A percentile compares a stretch with the other conserved stretches of the same genome.
phyloP scores from a whole-genome alignment of 257 asterid species.

The Mentha longifolia region DNA sequence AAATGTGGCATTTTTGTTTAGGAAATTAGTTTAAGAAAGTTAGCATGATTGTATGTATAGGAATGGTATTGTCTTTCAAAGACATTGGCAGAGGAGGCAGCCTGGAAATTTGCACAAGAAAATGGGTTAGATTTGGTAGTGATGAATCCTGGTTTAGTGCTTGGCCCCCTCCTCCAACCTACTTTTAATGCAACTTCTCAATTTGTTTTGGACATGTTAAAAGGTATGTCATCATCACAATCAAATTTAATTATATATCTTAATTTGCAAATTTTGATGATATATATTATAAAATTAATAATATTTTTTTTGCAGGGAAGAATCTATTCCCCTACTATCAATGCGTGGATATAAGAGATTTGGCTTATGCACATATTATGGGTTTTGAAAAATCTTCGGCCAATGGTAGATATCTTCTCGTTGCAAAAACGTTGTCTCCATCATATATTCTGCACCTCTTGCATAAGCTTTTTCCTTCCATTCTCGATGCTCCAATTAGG shows the following conservation, averaged over 20 bases:
- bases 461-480: slow-evolving; percentile 37
- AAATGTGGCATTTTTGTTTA: neutral
- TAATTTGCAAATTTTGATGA: too few relatives aligned
- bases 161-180: slow-evolving; percentile 41
- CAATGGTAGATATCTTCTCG: slow-evolving; percentile 39
- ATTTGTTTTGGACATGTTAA: neutral
- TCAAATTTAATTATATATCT: too few relatives aligned
- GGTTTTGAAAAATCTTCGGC: slow-evolving; percentile 45
- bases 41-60: neutral
- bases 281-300: too few relatives aligned
- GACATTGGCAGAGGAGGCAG: slow-evolving; percentile 7
- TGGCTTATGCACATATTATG: slow-evolving; percentile 43
- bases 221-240: neutral
- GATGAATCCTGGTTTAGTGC: neutral
- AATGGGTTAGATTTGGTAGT: neutral
- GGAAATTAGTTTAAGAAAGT: neutral
- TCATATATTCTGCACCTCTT: slow-evolving; percentile 17
- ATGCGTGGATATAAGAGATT: slow-evolving; percentile 48
- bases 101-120: slow-evolving; percentile 8
- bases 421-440: slow-evolving; percentile 27
- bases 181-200: slow-evolving; percentile 69
- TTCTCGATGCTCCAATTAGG: slow-evolving; percentile 14
- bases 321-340: neutral
- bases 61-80: neutral
- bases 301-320: slow-evolving; percentile 25